Percentiles rank a stretch among this genome's conserved stretches.
Evolutionary conservation across 129 eudicot species (phyloP).

Genomic region (Solidago caesia): DNA sequence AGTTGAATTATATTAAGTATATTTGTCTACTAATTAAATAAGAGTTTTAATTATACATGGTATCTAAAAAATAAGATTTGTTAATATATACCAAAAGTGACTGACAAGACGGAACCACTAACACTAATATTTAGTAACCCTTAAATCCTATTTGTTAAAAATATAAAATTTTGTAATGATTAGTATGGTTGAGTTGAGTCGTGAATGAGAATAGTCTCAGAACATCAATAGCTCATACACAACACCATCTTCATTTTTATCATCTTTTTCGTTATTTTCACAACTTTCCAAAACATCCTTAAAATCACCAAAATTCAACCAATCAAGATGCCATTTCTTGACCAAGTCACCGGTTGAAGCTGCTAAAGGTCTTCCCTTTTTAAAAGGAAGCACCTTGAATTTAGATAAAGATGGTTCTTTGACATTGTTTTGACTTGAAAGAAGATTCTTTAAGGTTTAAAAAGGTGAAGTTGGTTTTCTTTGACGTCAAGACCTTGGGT

Average conservation of each 20-base stretch:
- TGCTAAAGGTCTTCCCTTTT: constrained; percentile 78
- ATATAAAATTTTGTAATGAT: too few relatives aligned
- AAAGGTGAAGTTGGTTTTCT: constrained; percentile 63
- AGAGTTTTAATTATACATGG: too few relatives aligned
- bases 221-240: constrained; percentile 88
- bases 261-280: constrained; percentile 29
- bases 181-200: too few relatives aligned
- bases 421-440: constrained; percentile 37
- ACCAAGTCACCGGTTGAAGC: constrained; percentile 40
- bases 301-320: constrained; percentile 71
- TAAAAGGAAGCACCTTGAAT: constrained; percentile 74
- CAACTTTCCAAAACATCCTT: constrained; percentile 60
- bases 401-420: constrained; percentile 50
- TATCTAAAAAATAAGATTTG: too few relatives aligned
- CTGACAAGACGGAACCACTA: neutral
- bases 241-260: constrained; percentile 38
- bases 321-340: constrained; percentile 80
- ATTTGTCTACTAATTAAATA: too few relatives aligned
- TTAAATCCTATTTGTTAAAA: too few relatives aligned
- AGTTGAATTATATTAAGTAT: too few relatives aligned
- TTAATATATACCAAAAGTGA: too few relatives aligned
- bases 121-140: neutral
- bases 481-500: too few relatives aligned
- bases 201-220: neutral
- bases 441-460: constrained; percentile 59